Percentiles rank a stretch among this genome's conserved stretches.
Evolutionary conservation across 768 basidiomycete genomes (phyloP).

Genomic region (Amanita subjunquillea): DNA sequence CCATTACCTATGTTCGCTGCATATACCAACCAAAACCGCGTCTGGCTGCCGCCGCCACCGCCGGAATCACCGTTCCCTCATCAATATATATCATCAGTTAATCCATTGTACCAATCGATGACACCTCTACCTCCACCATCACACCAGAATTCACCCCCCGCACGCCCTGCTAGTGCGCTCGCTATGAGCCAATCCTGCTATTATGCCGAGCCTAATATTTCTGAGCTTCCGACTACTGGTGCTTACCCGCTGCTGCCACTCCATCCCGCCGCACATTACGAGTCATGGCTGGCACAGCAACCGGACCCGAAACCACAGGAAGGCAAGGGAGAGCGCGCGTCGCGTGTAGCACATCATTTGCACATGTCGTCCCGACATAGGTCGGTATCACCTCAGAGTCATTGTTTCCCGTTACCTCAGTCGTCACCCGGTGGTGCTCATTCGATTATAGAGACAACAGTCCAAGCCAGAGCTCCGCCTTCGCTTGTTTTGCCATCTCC

Average conservation of each 20-base stretch:
- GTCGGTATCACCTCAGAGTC: constrained; percentile 53
- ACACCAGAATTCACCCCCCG: constrained; percentile 13
- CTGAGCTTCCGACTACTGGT: constrained; percentile 25
- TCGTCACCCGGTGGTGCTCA: constrained; percentile 1
- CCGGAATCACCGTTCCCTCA: constrained; percentile 20
- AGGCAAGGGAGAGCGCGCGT: constrained; percentile 51
- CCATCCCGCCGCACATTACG: constrained; percentile 16
- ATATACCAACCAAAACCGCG: constrained; percentile 35
- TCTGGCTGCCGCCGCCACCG: constrained; percentile 37
- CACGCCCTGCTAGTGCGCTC: constrained; percentile 42
- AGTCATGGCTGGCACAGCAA: constrained; percentile 8
- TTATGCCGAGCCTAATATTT: constrained; percentile 12
- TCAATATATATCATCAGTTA: constrained; percentile 19
- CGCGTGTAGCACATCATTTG: constrained; percentile 49
- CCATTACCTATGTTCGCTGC: constrained; percentile 20
- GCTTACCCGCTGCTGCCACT: constrained; percentile 20
- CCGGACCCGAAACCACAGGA: constrained; percentile 33
- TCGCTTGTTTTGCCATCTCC: not conserved
- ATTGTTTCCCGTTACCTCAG: constrained; percentile 34
- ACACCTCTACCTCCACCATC: constrained; percentile 5
- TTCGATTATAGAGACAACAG: not conserved
- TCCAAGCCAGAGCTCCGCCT: not conserved
- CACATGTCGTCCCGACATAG: constrained; percentile 45
- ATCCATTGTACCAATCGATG: not conserved
- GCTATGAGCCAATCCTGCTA: constrained; percentile 18